phyloP scores from a whole-genome alignment of 306 rosid genomes.

The Castanea mollissima region DNA sequence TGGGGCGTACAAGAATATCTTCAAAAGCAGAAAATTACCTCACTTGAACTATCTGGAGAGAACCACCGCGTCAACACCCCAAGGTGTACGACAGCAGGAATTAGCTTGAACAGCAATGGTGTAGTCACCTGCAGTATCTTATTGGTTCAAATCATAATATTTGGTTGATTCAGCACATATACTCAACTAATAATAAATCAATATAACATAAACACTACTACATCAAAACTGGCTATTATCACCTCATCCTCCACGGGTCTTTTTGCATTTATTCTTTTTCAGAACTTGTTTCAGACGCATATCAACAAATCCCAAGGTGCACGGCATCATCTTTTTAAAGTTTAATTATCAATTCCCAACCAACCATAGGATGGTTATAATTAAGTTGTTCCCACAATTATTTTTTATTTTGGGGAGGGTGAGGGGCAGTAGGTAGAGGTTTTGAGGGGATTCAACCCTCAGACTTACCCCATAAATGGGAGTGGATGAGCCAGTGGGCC shows the following conservation, averaged over 20 bases:
- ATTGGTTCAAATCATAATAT: constrained; percentile 16
- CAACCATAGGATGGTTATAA: too few species aligned
- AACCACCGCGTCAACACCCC: constrained; percentile 86
- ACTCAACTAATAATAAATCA: constrained; percentile 6
- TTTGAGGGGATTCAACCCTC: too few species aligned
- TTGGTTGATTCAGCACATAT: background rate
- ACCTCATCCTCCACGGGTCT: background rate
- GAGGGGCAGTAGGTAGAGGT: too few species aligned
- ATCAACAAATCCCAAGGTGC: background rate
- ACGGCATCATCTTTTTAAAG: background rate
- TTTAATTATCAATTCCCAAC: background rate
- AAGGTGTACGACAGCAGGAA: constrained; percentile 86
- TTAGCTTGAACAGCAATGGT: constrained; percentile 93
- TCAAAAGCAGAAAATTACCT: constrained; percentile 49
- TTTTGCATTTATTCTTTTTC: background rate
- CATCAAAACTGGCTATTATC: background rate
- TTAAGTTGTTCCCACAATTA: background rate
- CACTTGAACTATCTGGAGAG: constrained; percentile 63
- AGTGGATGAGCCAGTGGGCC: too few species aligned
- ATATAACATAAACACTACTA: background rate
- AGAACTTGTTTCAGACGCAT: background rate
- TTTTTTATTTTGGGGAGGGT: too few species aligned
- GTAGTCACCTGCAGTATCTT: constrained; percentile 78
- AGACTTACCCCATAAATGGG: too few species aligned
- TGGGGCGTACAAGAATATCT: background rate